Percentiles rank a stretch among this genome's conserved stretches.
These are phyloP conservation scores for Hymenoscyphus albidus DNA, from an alignment of 2,329 filamentous ascomycete genomes.

Conservation along the genomic window DNA sequence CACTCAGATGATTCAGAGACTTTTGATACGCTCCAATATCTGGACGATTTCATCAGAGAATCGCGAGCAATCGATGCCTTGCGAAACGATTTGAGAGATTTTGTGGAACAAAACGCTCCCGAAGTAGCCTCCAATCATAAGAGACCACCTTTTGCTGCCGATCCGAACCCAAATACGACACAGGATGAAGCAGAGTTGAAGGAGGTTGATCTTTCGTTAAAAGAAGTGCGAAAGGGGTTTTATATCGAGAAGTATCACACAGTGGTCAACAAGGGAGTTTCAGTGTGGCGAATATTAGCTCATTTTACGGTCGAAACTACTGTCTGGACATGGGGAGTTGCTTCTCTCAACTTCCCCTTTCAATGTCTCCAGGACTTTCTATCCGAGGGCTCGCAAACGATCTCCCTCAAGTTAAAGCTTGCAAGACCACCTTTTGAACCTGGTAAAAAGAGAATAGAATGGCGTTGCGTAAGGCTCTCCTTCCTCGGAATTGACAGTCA, in stretches of 20 bases:
- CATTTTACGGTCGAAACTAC: background rate
- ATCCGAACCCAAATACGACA: background rate
- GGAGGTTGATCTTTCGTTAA: background rate
- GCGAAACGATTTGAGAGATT: conserved; percentile 7
- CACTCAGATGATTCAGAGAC: background rate
- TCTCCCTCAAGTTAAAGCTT: background rate
- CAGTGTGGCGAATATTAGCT: background rate
- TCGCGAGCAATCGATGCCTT: conserved; percentile 12
- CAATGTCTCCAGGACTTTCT: background rate
- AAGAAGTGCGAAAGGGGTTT: background rate
- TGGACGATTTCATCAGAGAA: conserved; percentile 16
- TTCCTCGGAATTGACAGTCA: background rate
- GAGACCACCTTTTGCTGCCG: background rate
- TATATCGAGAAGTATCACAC: background rate
- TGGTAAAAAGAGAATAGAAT: conserved; percentile 14
- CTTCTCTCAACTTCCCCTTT: background rate
- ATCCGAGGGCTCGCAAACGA: background rate
- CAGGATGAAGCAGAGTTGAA: background rate
- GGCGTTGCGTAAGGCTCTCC: conserved; percentile 8
- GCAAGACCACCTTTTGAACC: background rate
- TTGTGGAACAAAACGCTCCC: background rate
- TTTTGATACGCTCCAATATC: conserved; percentile 2
- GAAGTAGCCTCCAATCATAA: background rate
- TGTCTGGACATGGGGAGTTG: background rate
- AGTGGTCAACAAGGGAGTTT: background rate